phyloP scores from a whole-genome alignment of 352 stramenopile species.

The Thalassiosira mediterranea region DNA sequence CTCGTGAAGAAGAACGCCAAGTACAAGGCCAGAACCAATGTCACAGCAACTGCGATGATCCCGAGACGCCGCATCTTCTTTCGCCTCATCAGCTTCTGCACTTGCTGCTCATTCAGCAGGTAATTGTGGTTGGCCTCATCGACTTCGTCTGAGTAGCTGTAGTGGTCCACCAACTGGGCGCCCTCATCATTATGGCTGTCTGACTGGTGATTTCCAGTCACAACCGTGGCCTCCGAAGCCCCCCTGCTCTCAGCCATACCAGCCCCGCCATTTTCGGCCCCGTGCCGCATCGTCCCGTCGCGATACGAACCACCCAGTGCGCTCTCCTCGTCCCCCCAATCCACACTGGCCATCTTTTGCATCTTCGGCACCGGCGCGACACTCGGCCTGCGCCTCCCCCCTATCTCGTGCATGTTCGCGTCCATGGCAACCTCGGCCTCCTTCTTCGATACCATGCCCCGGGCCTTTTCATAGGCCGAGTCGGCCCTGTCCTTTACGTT shows the following conservation, averaged over 20 bases:
- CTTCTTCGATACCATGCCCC: too few relatives aligned
- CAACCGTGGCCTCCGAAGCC: too few relatives aligned
- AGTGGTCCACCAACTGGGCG: slow-evolving; percentile 21
- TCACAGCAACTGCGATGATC: not conserved
- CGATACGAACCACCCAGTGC: not conserved
- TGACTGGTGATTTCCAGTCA: too few relatives aligned
- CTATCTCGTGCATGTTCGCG: too few relatives aligned
- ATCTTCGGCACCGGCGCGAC: too few relatives aligned
- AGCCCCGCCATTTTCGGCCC: not conserved
- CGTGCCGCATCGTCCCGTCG: not conserved
- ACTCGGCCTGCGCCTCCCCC: too few relatives aligned
- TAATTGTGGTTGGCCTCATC: slow-evolving; percentile 25
- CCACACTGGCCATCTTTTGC: slow-evolving; percentile 14
- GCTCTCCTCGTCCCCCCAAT: slow-evolving; percentile 47
- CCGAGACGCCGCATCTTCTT: slow-evolving; percentile 10
- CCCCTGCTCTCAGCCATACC: too few relatives aligned
- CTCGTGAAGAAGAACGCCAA: slow-evolving; percentile 17
- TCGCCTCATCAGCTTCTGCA: slow-evolving; percentile 22
- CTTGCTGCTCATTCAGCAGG: slow-evolving; percentile 13
- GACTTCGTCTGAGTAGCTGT: slow-evolving; percentile 26
- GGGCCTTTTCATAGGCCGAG: too few relatives aligned
- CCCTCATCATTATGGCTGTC: too few relatives aligned
- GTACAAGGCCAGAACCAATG: slow-evolving; percentile 8
- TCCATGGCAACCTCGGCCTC: too few relatives aligned
- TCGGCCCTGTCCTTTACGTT: slow-evolving; percentile 2